Conservation (phyloP, 805 yeast genomes). For the Hanseniaspora vineae region DNA sequence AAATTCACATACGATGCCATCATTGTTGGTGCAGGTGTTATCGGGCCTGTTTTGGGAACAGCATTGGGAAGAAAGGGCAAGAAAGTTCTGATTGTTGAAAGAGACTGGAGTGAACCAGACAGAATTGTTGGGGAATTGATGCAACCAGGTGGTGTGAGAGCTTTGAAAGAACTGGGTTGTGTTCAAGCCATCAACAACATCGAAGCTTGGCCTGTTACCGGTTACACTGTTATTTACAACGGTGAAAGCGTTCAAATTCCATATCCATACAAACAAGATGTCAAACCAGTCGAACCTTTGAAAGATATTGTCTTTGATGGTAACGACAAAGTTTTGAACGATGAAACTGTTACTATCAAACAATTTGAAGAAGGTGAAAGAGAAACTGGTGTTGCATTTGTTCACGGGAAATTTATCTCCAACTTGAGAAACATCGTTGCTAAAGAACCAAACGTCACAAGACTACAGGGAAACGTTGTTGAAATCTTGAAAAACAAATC, state of each 20-base stretch:
- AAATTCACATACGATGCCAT: slow-evolving; percentile 54
- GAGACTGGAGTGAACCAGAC: slow-evolving; percentile 89
- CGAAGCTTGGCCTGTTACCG: slow-evolving; percentile 64
- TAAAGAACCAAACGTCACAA: slow-evolving; percentile 59
- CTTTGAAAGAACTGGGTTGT: slow-evolving; percentile 75
- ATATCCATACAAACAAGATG: slow-evolving; percentile 54
- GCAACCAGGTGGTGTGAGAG: slow-evolving; percentile 94
- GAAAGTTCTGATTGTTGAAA: slow-evolving; percentile 58
- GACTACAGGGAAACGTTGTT: slow-evolving; percentile 75
- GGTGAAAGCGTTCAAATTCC: slow-evolving; percentile 46
- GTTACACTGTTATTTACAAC: slow-evolving; percentile 66
- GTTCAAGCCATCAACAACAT: slow-evolving; percentile 33
- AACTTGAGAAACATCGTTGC: slow-evolving; percentile 64
- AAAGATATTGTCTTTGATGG: slow-evolving; percentile 43
- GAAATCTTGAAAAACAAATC: slow-evolving; percentile 42
- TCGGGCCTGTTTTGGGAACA: slow-evolving; percentile 88
- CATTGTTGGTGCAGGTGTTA: slow-evolving; percentile 96
- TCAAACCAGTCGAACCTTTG: slow-evolving; percentile 35
- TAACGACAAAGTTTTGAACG: slow-evolving; percentile 42
- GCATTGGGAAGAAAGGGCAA: slow-evolving; percentile 86
- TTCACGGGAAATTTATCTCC: slow-evolving; percentile 77
- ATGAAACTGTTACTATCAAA: slow-evolving; percentile 32
- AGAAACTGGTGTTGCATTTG: slow-evolving; percentile 72
- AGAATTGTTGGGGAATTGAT: slow-evolving; percentile 93
- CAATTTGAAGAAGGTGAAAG: slow-evolving; percentile 49